A percentile compares a stretch with the other conserved stretches of the same genome.
These are phyloP conservation scores for Fusarium caatingaense DNA, from an alignment of 2,329 filamentous ascomycete genomes.

Conservation along the genomic window DNA sequence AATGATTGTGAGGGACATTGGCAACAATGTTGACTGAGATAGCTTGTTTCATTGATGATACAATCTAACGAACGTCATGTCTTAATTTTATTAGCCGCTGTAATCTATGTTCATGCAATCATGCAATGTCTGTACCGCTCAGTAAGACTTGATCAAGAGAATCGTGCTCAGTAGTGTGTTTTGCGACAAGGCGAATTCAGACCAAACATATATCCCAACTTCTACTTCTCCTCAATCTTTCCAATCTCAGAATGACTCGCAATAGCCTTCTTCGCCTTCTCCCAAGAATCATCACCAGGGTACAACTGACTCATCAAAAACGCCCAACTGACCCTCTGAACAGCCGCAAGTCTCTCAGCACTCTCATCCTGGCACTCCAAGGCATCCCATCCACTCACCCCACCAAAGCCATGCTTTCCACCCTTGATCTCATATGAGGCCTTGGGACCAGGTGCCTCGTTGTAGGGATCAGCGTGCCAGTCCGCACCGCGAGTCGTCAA, in stretches of 20 bases:
- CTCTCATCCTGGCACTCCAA: slow-evolving; percentile 43
- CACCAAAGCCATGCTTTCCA: slow-evolving; percentile 45
- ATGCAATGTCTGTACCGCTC: no score
- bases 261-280: slow-evolving; percentile 30
- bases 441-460: slow-evolving; percentile 31
- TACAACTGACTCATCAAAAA: slow-evolving; percentile 42
- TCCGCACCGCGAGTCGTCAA: slow-evolving; percentile 38
- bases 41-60: no score
- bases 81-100: no score
- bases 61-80: no score
- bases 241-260: slow-evolving; percentile 27
- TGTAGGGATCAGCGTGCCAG: slow-evolving; percentile 45
- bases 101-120: no score
- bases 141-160: no score
- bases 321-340: slow-evolving; percentile 43
- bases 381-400: slow-evolving; percentile 45
- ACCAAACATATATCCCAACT: no score
- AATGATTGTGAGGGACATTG: no score
- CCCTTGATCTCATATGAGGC: slow-evolving; percentile 33
- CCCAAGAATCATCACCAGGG: slow-evolving; percentile 36
- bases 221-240: slow-evolving; percentile 36
- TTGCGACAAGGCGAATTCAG: no score
- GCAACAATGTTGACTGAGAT: no score
- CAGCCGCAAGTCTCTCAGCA: slow-evolving; percentile 36
- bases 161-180: no score